A percentile compares a stretch with the other conserved stretches of the same genome.
phyloP scores from a whole-genome alignment of 2,329 filamentous ascomycete genomes.

The Diaporthe sp. region DNA sequence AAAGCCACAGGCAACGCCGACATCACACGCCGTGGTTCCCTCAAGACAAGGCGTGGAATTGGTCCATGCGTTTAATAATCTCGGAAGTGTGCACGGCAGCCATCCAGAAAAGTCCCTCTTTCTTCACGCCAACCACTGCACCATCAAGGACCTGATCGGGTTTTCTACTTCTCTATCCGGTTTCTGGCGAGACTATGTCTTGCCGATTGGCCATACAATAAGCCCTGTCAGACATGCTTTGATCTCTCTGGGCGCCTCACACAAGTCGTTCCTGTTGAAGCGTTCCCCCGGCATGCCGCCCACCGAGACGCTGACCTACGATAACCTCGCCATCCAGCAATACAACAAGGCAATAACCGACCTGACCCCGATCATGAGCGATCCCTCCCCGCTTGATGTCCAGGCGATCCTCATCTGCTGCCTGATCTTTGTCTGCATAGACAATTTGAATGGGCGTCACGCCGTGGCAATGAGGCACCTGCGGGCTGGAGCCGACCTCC shows the following conservation, averaged over 20 bases:
- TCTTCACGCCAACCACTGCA: conserved; percentile 8
- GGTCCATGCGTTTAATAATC: not conserved
- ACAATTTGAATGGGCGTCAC: not conserved
- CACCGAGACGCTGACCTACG: not conserved
- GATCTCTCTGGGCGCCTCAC: conserved; percentile 22
- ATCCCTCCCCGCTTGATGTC: not conserved
- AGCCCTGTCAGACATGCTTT: conserved; percentile 10
- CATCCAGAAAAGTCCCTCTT: not conserved
- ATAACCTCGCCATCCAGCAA: conserved; percentile 8
- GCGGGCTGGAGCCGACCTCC: not conserved
- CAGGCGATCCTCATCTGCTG: conserved; percentile 14
- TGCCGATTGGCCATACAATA: not conserved
- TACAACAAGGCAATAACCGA: conserved; percentile 18
- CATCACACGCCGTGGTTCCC: not conserved
- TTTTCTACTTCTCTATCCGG: conserved; percentile 11
- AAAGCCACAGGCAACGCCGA: not conserved
- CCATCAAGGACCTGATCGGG: conserved; percentile 20
- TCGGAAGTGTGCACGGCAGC: not conserved
- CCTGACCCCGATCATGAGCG: conserved; percentile 6
- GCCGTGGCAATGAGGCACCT: not conserved
- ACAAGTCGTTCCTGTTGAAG: conserved; percentile 8
- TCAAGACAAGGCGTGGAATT: not conserved
- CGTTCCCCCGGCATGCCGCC: not conserved
- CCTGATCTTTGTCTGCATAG: conserved; percentile 22
- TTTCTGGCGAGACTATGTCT: conserved; percentile 15